These are phyloP conservation scores for Pichia paraexigua DNA, from an alignment of 805 yeast species.

Conservation along the genomic window DNA sequence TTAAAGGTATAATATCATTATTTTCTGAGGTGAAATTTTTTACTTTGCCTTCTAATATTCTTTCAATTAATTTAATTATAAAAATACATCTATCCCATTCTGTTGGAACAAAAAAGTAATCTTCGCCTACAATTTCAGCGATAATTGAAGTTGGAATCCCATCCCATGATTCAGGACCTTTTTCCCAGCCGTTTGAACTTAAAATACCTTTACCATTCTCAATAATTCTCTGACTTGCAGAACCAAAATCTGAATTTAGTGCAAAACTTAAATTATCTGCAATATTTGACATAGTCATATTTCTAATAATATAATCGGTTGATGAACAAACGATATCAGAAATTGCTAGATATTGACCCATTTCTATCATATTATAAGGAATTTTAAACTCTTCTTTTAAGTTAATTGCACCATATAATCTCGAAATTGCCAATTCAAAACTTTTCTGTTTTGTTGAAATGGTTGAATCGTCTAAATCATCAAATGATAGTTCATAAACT, in stretches of 20 bases:
- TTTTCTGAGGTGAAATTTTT: neutral
- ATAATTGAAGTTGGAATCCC: slow-evolving; percentile 36
- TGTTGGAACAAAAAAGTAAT: slow-evolving; percentile 44
- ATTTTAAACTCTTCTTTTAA: slow-evolving; percentile 26
- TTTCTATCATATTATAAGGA: slow-evolving; percentile 38
- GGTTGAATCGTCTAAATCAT: slow-evolving; percentile 33
- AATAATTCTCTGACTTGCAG: slow-evolving; percentile 36
- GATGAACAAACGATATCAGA: slow-evolving; percentile 37
- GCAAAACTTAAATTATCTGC: slow-evolving; percentile 36
- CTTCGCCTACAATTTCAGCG: slow-evolving; percentile 38
- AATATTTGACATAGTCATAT: slow-evolving; percentile 31
- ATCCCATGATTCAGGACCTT: slow-evolving; percentile 39
- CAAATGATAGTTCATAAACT: slow-evolving; percentile 29
- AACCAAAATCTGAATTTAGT: slow-evolving; percentile 35
- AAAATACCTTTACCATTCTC: slow-evolving; percentile 41
- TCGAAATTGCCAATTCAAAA: slow-evolving; percentile 40
- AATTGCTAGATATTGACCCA: slow-evolving; percentile 43
- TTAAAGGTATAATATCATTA: slow-evolving; percentile 18
- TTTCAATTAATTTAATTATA: slow-evolving; percentile 34
- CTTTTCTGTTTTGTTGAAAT: slow-evolving; percentile 24
- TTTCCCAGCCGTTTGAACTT: slow-evolving; percentile 43
- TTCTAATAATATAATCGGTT: slow-evolving; percentile 32
- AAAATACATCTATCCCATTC: slow-evolving; percentile 51
- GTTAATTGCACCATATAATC: slow-evolving; percentile 39
- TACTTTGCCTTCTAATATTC: slow-evolving; percentile 20